Base-by-base conservation (phyloP, 192 early-diverging fungal species). In the Haplosporangium gracile region DNA sequence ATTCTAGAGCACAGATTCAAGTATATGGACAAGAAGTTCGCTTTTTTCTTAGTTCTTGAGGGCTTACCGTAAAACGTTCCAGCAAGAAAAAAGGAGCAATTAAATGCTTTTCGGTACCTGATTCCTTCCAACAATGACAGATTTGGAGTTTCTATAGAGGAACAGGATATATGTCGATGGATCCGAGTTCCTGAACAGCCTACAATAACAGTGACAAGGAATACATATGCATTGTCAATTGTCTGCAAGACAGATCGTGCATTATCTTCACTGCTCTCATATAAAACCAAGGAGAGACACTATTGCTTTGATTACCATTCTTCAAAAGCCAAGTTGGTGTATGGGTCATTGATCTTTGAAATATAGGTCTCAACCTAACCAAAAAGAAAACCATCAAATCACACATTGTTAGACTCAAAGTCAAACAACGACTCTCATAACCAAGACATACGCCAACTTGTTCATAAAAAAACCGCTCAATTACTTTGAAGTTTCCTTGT, bases 81-180 rank as follows among this genome's bases (percentile, higher is more conserved):
- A 15, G 10, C 1, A 47, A 38, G 51, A 7, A 38, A 68, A 7
- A 38, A 55, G 0, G 49, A 51, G 5, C 2, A 51, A 51, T 22
- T 22, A 5, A 22, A 20, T 51, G 49, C 8, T 2, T 0, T 42
- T 13, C 11, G 20, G 3, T 89, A 92, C 92, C 90, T 99, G 98
- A 86, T 99, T 99, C 70, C 97, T 91, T 7, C 99, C 99, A 85
- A 99, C 93, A 45, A 99, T 96, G 4, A 99, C 95, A 74, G 96
- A 96, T 55, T 92, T 90, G 20, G 85, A 88, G 89, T 99, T 99
- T 68, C 97, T 94, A 92, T 95, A 99, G 40, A 99, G 93, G 73
- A 94, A 97, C 11, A 99, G 89, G 45, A 97, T 90, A 65, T 95
- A 89, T 43, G 81, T 89, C 20, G 89, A 72, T 16, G 95, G 90